These are phyloP conservation scores for Fusarium tuaranense DNA, from an alignment of 2,329 filamentous ascomycete genomes.

Conservation along the genomic window DNA sequence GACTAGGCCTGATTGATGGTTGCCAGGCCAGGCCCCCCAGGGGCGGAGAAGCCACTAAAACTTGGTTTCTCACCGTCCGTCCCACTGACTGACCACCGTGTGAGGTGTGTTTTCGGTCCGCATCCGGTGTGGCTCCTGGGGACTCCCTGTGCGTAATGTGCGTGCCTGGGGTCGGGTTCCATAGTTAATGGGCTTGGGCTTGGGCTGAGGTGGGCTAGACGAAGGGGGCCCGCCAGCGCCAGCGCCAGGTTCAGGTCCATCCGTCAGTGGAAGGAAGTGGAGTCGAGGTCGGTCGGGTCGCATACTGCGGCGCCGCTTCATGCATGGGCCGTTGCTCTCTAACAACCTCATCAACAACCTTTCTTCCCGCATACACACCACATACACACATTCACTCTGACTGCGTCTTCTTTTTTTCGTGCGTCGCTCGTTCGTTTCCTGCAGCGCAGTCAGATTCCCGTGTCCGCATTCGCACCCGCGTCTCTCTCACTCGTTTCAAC, in stretches of 20 bases:
- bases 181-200: too few species aligned
- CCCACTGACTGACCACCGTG: neutral
- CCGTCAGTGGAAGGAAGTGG: neutral
- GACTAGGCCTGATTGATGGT: conserved; percentile 27
- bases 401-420: conserved; percentile 17
- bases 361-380: conserved; percentile 10
- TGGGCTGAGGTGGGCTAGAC: neutral
- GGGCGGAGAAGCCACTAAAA: conserved; percentile 40
- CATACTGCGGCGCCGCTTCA: conserved; percentile 19
- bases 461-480: conserved; percentile 7
- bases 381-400: neutral
- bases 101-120: conserved; percentile 33
- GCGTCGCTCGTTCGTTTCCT: conserved; percentile 35
- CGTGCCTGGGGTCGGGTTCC: neutral
- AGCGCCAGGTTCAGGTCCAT: conserved; percentile 33
- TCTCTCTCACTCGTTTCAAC: conserved; percentile 26
- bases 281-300: neutral
- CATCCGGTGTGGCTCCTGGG: conserved; percentile 38
- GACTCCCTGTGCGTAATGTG: conserved; percentile 7
- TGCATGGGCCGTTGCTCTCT: conserved; percentile 32
- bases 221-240: conserved; percentile 14
- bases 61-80: conserved; percentile 19
- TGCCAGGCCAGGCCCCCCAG: neutral
- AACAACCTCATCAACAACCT: conserved; percentile 39
- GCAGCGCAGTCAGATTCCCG: neutral